Conservation (phyloP, 305 asterid species). For the Fraxinus sp. region DNA sequence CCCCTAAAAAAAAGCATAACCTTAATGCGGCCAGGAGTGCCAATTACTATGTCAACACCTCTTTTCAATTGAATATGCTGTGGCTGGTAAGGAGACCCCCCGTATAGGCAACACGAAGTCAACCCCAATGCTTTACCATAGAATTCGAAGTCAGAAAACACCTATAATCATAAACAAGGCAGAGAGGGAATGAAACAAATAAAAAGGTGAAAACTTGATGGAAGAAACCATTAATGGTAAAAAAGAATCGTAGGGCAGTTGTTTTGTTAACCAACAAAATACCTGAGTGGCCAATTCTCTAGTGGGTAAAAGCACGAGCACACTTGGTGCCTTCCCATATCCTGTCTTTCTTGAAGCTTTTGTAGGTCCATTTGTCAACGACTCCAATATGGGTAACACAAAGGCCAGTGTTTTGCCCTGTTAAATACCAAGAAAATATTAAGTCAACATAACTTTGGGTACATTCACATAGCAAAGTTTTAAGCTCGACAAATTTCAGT, state of each 20-base stretch:
- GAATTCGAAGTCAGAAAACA: constrained; percentile 62
- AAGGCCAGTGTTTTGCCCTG: constrained; percentile 57
- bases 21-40: constrained; percentile 94
- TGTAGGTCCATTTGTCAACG: constrained; percentile 39
- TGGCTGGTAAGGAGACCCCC: constrained; percentile 64
- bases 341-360: constrained; percentile 36
- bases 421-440: not conserved
- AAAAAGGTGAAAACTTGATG: not conserved
- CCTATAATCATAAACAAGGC: constrained; percentile 37
- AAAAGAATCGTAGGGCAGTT: not conserved
- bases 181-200: constrained; percentile 8
- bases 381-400: constrained; percentile 49
- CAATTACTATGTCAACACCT: constrained; percentile 84
- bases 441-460: not conserved
- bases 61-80: constrained; percentile 58
- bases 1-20: constrained; percentile 27
- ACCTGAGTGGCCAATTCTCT: constrained; percentile 55
- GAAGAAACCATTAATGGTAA: not conserved
- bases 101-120: constrained; percentile 78
- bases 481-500: not conserved
- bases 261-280: not conserved
- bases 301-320: constrained; percentile 50
- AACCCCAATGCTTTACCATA: constrained; percentile 80
- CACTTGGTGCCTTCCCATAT: constrained; percentile 44
- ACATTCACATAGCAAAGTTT: not conserved